phyloP scores from a whole-genome alignment of 768 basidiomycete species.

The Cystobasidium tubakii region DNA sequence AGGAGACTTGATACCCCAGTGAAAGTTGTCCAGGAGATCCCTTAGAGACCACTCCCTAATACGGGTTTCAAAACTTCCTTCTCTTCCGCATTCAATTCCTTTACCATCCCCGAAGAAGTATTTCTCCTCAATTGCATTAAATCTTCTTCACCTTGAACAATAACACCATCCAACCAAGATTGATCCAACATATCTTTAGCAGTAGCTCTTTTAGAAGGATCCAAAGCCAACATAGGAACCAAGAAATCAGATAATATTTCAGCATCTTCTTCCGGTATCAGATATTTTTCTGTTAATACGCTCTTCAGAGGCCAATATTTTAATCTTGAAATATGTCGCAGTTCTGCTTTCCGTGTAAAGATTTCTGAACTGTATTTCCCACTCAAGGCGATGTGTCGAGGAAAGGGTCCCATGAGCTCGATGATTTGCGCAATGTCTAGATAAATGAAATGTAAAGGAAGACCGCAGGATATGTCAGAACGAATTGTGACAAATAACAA shows the following conservation, averaged over 20 bases:
- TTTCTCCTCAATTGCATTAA: conserved; percentile 12
- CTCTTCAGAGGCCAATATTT: conserved; percentile 45
- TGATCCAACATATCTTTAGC: conserved; percentile 81
- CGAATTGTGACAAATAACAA: conserved; percentile 38
- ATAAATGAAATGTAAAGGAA: background rate
- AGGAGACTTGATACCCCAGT: too few species aligned
- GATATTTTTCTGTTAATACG: conserved; percentile 73
- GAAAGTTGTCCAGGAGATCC: background rate
- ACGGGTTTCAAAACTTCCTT: conserved; percentile 8
- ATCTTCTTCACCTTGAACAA: conserved; percentile 23
- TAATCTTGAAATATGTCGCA: conserved; percentile 38
- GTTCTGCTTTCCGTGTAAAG: conserved; percentile 70
- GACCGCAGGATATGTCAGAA: too few species aligned
- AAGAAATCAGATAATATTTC: conserved; percentile 74
- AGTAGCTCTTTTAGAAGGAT: conserved; percentile 79
- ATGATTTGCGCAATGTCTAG: conserved; percentile 87
- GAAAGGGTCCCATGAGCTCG: conserved; percentile 87
- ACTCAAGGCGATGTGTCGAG: conserved; percentile 70
- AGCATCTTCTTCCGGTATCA: conserved; percentile 76
- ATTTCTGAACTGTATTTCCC: conserved; percentile 93
- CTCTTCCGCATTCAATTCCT: conserved; percentile 19
- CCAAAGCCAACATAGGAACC: conserved; percentile 79
- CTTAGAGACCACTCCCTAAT: background rate
- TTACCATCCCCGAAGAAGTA: conserved; percentile 9
- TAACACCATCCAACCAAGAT: conserved; percentile 65